Percentiles rank a stretch among this genome's conserved stretches.
phyloP scores from a whole-genome alignment of 768 basidiomycete species.

The Termitomyces eurrhizus region DNA sequence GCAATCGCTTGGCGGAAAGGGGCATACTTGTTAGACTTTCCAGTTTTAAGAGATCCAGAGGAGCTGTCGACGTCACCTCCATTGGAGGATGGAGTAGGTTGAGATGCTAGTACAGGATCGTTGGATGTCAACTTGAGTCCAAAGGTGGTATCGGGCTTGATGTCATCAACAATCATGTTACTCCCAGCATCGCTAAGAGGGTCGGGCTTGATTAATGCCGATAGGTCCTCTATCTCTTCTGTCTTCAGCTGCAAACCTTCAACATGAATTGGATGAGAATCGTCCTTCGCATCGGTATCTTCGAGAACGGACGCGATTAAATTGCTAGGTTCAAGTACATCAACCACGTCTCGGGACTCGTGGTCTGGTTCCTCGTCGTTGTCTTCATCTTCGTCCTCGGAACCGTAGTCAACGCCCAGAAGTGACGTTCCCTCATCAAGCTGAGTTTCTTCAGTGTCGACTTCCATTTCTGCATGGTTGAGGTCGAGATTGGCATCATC shows the following conservation, averaged over 20 bases:
- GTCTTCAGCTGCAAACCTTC: constrained; percentile 30
- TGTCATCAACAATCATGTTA: constrained; percentile 23
- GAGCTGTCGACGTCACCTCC: constrained; percentile 31
- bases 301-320: constrained; percentile 55
- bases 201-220: constrained; percentile 27
- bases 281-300: constrained; percentile 25
- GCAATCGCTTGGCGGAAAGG: constrained; percentile 61
- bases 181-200: constrained; percentile 11
- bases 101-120: constrained; percentile 49
- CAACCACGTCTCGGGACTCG: constrained; percentile 50
- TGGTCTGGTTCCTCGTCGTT: constrained; percentile 54
- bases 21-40: constrained; percentile 44
- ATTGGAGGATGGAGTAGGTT: constrained; percentile 37
- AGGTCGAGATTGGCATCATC: constrained; percentile 10
- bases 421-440: constrained; percentile 25
- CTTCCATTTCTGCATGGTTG: constrained; percentile 21
- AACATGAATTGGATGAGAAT: constrained; percentile 22
- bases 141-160: constrained; percentile 25
- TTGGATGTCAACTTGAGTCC: constrained; percentile 54
- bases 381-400: constrained; percentile 58
- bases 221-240: constrained; percentile 56
- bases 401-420: constrained; percentile 50
- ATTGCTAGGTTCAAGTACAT: constrained; percentile 52
- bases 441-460: constrained; percentile 19
- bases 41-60: constrained; percentile 31